phyloP scores from a whole-genome alignment of 225 moss, liverwort and hornwort genomes.

The Marchantia polymorpha region DNA sequence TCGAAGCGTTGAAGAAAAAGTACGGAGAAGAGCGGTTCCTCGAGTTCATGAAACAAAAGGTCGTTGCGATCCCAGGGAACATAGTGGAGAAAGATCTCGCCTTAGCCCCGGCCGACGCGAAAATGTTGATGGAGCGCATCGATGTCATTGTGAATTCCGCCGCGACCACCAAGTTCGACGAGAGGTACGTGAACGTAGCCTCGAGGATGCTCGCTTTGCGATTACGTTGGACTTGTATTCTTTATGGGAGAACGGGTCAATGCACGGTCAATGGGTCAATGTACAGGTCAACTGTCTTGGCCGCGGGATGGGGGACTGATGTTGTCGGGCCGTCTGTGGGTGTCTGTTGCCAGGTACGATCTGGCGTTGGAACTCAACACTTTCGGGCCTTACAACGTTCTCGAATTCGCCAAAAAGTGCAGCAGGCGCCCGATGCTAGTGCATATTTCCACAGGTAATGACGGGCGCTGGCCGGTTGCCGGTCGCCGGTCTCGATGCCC shows the following conservation, averaged over 20 bases:
- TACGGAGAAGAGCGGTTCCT: slow-evolving; percentile 55
- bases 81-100: slow-evolving; percentile 63
- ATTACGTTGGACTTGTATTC: background rate
- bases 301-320: too few relatives aligned
- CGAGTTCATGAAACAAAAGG: slow-evolving; percentile 55
- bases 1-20: slow-evolving; percentile 48
- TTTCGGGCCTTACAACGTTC: slow-evolving; percentile 51
- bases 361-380: slow-evolving; percentile 52
- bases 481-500: too few relatives aligned
- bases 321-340: too few relatives aligned
- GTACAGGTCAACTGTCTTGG: background rate
- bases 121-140: slow-evolving; percentile 43
- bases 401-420: slow-evolving; percentile 55
- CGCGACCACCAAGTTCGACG: slow-evolving; percentile 77
- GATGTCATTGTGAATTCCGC: slow-evolving; percentile 77
- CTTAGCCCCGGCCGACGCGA: slow-evolving; percentile 27
- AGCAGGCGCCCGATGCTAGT: slow-evolving; percentile 53
- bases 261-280: too few relatives aligned
- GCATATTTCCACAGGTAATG: slow-evolving; percentile 61
- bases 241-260: too few relatives aligned
- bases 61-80: slow-evolving; percentile 66
- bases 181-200: slow-evolving; percentile 41
- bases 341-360: slow-evolving; percentile 33
- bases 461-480: background rate
- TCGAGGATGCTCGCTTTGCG: background rate